Percentiles rank a stretch among this genome's conserved stretches.
Evolutionary conservation across 1,139 yeast genomes (phyloP).

Genomic region (Petasospora rhodanensis): DNA sequence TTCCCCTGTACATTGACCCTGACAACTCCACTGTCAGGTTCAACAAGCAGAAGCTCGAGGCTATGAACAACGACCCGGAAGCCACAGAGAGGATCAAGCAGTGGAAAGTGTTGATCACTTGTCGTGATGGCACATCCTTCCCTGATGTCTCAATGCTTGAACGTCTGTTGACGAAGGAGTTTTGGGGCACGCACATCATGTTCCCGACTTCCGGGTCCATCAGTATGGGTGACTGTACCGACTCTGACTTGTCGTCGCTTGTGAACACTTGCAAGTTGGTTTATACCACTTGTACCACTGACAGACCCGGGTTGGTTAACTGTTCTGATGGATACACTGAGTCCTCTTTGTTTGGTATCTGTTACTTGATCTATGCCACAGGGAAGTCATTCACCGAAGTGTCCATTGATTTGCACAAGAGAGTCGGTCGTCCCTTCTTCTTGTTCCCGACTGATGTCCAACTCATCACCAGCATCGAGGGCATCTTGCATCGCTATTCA

Average conservation of each 20-base stretch:
- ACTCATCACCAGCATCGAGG: slow-evolving; percentile 60
- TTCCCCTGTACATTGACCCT: slow-evolving; percentile 47
- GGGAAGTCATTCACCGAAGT: slow-evolving; percentile 47
- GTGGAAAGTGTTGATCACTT: slow-evolving; percentile 41
- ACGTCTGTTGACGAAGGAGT: slow-evolving; percentile 19
- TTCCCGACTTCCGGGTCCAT: slow-evolving; percentile 86
- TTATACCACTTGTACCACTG: slow-evolving; percentile 35
- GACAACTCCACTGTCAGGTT: slow-evolving; percentile 44
- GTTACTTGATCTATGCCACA: slow-evolving; percentile 65
- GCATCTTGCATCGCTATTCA: slow-evolving; percentile 50
- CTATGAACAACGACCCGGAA: slow-evolving; percentile 25
- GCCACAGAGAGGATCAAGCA: slow-evolving; percentile 33
- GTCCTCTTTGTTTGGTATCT: slow-evolving; percentile 66
- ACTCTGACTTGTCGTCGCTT: slow-evolving; percentile 50
- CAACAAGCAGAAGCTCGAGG: slow-evolving; percentile 18
- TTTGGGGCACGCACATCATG: slow-evolving; percentile 33
- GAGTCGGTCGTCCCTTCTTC: slow-evolving; percentile 75
- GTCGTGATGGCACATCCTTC: slow-evolving; percentile 54
- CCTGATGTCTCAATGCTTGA: slow-evolving; percentile 31
- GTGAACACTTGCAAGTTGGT: slow-evolving; percentile 61
- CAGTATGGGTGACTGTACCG: slow-evolving; percentile 59
- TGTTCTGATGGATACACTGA: slow-evolving; percentile 95
- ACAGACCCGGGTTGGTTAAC: slow-evolving; percentile 44
- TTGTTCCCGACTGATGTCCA: slow-evolving; percentile 73
- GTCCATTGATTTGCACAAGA: slow-evolving; percentile 52